Percentiles rank a stretch among this genome's conserved stretches.
Conservation (phyloP, 2,329 filamentous ascomycete species). For the Nigrograna mackinnonii region DNA sequence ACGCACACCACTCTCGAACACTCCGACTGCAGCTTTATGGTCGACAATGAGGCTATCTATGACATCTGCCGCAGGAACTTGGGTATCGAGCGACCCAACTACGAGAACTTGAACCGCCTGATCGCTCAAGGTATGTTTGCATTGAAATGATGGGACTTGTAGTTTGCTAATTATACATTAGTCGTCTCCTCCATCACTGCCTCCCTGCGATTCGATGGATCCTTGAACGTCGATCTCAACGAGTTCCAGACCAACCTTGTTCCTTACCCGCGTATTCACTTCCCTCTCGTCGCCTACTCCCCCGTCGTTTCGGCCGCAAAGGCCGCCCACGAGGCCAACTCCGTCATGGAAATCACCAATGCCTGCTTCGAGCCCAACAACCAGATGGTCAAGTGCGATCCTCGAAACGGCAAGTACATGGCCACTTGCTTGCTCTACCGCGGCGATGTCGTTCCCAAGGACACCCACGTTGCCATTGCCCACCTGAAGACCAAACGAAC, state of each 20-base stretch:
- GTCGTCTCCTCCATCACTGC: conserved; percentile 98
- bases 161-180: conserved; percentile 44
- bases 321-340: conserved; percentile 97
- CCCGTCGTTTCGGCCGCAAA: conserved; percentile 94
- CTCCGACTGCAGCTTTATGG: conserved; percentile 99
- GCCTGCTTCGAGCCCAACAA: conserved; percentile 99
- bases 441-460: conserved; percentile 96
- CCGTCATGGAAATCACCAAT: conserved; percentile 97
- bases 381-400: conserved; percentile 99
- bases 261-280: conserved; percentile 98
- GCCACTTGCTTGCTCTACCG: conserved; percentile 97
- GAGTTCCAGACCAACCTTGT: conserved; percentile 99
- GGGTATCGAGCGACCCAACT: conserved; percentile 95
- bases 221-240: conserved; percentile 98
- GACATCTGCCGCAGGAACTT: conserved; percentile 99
- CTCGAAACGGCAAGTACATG: conserved; percentile 99
- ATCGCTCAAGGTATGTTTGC: conserved; percentile 83
- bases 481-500: conserved; percentile 99
- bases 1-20: conserved; percentile 99
- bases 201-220: conserved; percentile 97
- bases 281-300: conserved; percentile 95
- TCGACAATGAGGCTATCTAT: conserved; percentile 99
- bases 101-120: conserved; percentile 97
- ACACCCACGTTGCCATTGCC: conserved; percentile 88
- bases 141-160: not conserved